Conservation (phyloP, 2,329 filamentous ascomycete genomes). For the Myriosclerotinia duriaeana region DNA sequence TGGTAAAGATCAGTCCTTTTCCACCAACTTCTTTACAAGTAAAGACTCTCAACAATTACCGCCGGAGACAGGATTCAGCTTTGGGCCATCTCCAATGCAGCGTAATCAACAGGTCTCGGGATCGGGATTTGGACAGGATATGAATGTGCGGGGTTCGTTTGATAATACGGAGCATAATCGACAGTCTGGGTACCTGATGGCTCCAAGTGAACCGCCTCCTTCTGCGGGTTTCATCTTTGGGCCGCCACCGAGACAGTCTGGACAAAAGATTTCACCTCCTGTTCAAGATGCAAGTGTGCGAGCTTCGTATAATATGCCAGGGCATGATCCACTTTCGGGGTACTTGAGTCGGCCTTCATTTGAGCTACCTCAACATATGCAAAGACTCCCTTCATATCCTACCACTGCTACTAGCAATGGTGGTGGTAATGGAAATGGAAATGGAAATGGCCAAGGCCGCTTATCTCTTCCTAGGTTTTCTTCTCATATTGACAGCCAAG, state of each 20-base stretch:
- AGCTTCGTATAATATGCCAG: neutral
- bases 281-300: neutral
- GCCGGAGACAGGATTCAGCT: neutral
- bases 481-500: neutral
- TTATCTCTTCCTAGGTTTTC: conserved; percentile 10
- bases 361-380: conserved; percentile 3
- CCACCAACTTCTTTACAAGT: neutral
- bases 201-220: neutral
- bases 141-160: neutral
- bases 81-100: conserved; percentile 11
- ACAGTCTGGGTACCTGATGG: conserved; percentile 7
- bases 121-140: neutral
- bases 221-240: conserved; percentile 8
- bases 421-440: neutral
- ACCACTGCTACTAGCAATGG: neutral
- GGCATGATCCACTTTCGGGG: neutral
- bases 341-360: conserved; percentile 13
- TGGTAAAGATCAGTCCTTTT: neutral
- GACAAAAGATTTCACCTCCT: neutral
- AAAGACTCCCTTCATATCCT: neutral
- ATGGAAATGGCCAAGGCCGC: neutral
- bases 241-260: neutral
- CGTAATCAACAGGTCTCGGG: neutral
- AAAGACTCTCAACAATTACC: neutral
- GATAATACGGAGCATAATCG: neutral